A percentile compares a stretch with the other conserved stretches of the same genome.
phyloP scores from a whole-genome alignment of 2,329 filamentous ascomycete species.

The Trichophyton benhamiae region DNA sequence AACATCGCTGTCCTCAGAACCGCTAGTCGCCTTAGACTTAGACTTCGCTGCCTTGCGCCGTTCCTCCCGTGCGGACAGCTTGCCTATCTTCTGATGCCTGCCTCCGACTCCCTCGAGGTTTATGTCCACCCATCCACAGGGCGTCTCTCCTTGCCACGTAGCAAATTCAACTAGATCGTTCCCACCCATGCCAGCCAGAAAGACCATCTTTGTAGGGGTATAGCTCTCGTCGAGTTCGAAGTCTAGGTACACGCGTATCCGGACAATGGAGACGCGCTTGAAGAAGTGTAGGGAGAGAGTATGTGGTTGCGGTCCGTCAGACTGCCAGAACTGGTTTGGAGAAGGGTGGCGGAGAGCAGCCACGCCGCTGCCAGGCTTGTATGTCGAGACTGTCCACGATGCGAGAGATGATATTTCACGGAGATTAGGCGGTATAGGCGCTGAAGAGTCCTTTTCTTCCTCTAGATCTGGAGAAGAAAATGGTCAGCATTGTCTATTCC shows the following conservation, averaged over 20 bases:
- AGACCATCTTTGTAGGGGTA: conserved; percentile 83
- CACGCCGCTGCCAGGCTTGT: conserved; percentile 51
- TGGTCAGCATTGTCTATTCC: neutral
- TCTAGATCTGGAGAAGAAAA: neutral
- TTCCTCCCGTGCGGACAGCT: conserved; percentile 7
- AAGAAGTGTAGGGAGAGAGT: conserved; percentile 52
- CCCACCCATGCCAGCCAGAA: conserved; percentile 78
- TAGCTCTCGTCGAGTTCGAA: conserved; percentile 91
- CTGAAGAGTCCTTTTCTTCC: conserved; percentile 21
- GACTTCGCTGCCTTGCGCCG: neutral
- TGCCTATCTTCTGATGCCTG: conserved; percentile 23
- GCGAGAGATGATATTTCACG: conserved; percentile 54
- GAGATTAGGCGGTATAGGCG: conserved; percentile 33
- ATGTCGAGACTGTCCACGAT: conserved; percentile 53
- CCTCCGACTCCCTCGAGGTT: conserved; percentile 53
- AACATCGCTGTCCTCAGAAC: neutral
- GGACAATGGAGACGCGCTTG: conserved; percentile 40
- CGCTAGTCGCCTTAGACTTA: too few relatives aligned
- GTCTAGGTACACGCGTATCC: conserved; percentile 55
- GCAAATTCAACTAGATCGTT: conserved; percentile 86
- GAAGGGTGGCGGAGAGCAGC: conserved; percentile 47
- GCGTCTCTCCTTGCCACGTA: conserved; percentile 63
- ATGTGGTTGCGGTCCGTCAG: conserved; percentile 53
- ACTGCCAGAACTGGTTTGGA: conserved; percentile 51
- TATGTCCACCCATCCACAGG: conserved; percentile 83